These are phyloP conservation scores for Pseudopediastrum boryanum DNA, from an alignment of 139 green algal genomes.

Conservation along the genomic window DNA sequence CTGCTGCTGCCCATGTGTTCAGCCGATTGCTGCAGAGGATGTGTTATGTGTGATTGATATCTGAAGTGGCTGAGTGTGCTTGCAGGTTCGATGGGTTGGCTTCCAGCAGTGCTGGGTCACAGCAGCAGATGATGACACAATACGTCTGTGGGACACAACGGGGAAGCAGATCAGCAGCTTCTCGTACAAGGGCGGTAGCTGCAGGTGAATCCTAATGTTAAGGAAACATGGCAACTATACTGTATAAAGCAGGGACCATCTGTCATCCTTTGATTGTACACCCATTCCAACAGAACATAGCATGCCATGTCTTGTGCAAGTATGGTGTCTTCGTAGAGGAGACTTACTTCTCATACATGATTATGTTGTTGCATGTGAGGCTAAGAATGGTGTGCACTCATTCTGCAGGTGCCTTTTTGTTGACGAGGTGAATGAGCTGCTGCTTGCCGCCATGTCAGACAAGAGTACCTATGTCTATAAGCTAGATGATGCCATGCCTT, in stretches of 20 bases:
- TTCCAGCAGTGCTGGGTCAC: constrained; percentile 69
- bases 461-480: constrained; percentile 56
- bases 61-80: background rate
- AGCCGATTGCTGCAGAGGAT: no score
- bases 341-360: no score
- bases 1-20: no score
- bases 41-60: background rate
- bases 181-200: constrained; percentile 54
- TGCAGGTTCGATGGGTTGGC: constrained; percentile 66
- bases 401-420: constrained; percentile 59
- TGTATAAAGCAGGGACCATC: no score
- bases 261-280: no score
- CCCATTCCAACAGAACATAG: no score
- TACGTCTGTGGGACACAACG: constrained; percentile 61
- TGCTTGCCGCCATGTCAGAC: constrained; percentile 67
- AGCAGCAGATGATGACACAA: constrained; percentile 68
- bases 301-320: no score
- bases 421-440: constrained; percentile 58
- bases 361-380: no score
- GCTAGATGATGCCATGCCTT: constrained; percentile 49
- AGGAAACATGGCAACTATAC: constrained; percentile 5
- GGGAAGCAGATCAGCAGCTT: constrained; percentile 57
- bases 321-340: no score
- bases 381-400: no score
- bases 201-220: constrained; percentile 28